Conservation (phyloP, 2,329 filamentous ascomycete species). For the Hymenoscyphus infarciens region DNA sequence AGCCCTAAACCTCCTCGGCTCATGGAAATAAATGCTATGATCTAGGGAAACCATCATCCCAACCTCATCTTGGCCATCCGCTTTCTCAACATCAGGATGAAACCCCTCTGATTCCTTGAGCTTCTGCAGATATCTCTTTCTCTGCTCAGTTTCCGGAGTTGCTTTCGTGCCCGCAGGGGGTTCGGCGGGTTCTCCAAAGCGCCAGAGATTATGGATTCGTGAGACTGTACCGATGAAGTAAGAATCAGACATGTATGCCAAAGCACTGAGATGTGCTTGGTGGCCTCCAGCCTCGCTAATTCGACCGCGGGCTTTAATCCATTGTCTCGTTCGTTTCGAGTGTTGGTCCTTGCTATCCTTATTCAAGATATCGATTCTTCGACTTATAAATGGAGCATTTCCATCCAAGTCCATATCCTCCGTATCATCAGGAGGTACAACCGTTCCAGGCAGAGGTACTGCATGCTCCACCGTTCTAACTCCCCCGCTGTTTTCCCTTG, state of each 20-base stretch:
- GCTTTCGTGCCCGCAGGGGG: neutral
- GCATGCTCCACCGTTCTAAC: constrained; percentile 60
- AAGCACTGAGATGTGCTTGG: constrained; percentile 76
- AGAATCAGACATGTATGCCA: constrained; percentile 90
- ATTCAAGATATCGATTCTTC: constrained; percentile 54
- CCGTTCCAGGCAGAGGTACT: constrained; percentile 50
- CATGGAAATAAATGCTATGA: constrained; percentile 68
- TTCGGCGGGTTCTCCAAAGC: constrained; percentile 51
- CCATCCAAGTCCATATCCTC: constrained; percentile 43
- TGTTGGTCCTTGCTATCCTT: constrained; percentile 50
- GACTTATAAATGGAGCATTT: constrained; percentile 53
- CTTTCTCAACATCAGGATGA: constrained; percentile 5
- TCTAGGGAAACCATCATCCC: constrained; percentile 87
- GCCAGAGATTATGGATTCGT: constrained; percentile 75
- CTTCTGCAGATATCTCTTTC: constrained; percentile 48
- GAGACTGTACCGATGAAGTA: constrained; percentile 91
- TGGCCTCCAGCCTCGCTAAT: constrained; percentile 73
- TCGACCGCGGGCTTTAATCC: constrained; percentile 70
- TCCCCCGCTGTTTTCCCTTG: constrained; percentile 58
- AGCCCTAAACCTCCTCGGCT: constrained; percentile 53
- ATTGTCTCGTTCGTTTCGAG: constrained; percentile 66
- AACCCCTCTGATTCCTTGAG: constrained; percentile 27
- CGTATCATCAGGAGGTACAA: constrained; percentile 35
- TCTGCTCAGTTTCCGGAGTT: constrained; percentile 35
- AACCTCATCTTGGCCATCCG: constrained; percentile 48